phyloP scores from a whole-genome alignment of 306 rosid species.

The Medicago truncatula region DNA sequence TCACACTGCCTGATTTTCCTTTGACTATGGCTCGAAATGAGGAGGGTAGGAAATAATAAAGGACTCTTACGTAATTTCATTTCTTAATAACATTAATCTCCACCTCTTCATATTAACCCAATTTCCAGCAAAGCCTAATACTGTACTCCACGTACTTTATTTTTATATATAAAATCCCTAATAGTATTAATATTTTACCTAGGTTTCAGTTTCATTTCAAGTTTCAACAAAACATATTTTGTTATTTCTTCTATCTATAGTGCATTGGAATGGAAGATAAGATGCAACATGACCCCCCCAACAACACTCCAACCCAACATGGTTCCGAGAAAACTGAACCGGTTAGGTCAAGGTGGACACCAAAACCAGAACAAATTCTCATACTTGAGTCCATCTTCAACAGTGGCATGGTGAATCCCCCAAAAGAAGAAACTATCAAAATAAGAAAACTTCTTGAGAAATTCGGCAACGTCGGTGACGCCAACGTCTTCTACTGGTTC shows the following conservation, averaged over 20 bases:
- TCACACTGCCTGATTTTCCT: not conserved
- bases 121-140: not conserved
- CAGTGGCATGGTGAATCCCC: constrained; percentile 96
- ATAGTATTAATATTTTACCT: constrained; percentile 18
- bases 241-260: constrained; percentile 22
- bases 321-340: constrained; percentile 66
- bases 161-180: not conserved
- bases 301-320: constrained; percentile 43
- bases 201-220: constrained; percentile 33
- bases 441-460: constrained; percentile 82
- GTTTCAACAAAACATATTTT: constrained; percentile 31
- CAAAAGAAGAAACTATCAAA: constrained; percentile 82
- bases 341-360: constrained; percentile 92
- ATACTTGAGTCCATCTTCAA: constrained; percentile 95
- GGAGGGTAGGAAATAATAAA: not conserved
- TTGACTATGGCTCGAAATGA: not conserved
- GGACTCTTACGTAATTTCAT: not conserved
- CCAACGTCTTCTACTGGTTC: constrained; percentile 97
- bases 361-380: constrained; percentile 91
- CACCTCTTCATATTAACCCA: constrained; percentile 14
- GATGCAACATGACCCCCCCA: constrained; percentile 41
- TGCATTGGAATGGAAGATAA: constrained; percentile 67
- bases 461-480: constrained; percentile 87
- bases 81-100: not conserved
- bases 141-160: not conserved